These are phyloP conservation scores for Neurospora intermedia DNA, from an alignment of 495 filamentous ascomycete species.

Conservation along the genomic window DNA sequence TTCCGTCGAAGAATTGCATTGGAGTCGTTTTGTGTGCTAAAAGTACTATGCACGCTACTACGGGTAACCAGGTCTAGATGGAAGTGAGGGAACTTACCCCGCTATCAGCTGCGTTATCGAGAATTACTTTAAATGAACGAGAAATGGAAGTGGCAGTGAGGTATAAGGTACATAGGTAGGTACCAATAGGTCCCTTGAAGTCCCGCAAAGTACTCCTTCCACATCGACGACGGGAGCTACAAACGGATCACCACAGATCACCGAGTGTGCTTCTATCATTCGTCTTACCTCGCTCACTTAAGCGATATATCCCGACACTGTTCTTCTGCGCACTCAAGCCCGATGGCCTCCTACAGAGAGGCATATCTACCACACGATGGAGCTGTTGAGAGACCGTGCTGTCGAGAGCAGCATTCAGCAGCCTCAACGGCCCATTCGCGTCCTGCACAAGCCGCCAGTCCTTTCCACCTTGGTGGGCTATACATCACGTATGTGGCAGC, in stretches of 20 bases:
- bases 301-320: background rate
- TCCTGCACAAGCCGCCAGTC: background rate
- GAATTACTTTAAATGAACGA: background rate
- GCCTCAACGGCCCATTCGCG: background rate
- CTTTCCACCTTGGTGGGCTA: background rate
- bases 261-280: background rate
- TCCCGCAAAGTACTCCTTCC: background rate
- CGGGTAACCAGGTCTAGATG: too few species aligned
- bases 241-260: background rate
- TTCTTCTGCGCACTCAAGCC: background rate
- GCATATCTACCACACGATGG: background rate
- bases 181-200: background rate
- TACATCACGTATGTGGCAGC: background rate
- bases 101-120: background rate
- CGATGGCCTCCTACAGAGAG: background rate
- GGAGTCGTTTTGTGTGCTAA: background rate
- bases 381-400: background rate
- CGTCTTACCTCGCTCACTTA: background rate
- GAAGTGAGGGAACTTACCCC: background rate
- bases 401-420: background rate
- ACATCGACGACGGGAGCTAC: background rate
- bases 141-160: background rate
- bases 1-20: background rate
- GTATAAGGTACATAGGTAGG: too few species aligned
- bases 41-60: background rate